Base-by-base conservation (phyloP, 2,329 filamentous ascomycete species). In the Alternaria conjuncta region DNA sequence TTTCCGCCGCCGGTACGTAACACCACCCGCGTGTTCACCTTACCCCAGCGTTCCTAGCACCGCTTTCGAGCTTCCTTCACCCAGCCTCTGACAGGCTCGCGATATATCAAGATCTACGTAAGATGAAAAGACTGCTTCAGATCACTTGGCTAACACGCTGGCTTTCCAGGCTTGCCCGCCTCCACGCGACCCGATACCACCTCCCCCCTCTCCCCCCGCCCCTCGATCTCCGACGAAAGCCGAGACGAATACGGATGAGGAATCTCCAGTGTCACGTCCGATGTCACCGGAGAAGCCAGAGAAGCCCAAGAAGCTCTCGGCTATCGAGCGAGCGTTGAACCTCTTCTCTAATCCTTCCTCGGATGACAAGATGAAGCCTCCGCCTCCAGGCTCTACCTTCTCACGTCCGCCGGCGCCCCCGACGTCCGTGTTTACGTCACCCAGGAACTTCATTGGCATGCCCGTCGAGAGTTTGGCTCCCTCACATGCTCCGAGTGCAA, bases 1-100 rank as follows among this genome's bases (percentile, higher is more conserved):
- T 79, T 79, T 73, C 77, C 77, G 64, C 73, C 75, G 71, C 77
- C 78, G 65, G 71, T 76, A 68, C 36, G 63, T 63, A 60, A 63
- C 61, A 62, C 60, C 45, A 63, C 56, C 60, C 60, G 60, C 56
- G 36, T 60, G 60, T 63, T 60, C 50, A 63, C 56, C 43, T 63
- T 28, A 63, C 25, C 56, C 60, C 50, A 49, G 49, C 53, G 57
- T 50, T 43, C 61, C 50, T 60, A 44, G 54, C 32, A 41, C 51
- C 45, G 43, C 36, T 56, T 60, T 43, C 45, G 57, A 60, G 50
- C 50, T 53, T 41, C 18, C 32, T 43, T 46, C 56, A 63, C 44
- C 50, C 50, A 25, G 57, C 28, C 44, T 25, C 50, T 63, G 26
- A 51, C 55, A 55, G 30, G 20, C 23, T 43, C 55, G 41, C 59